Conservation (phyloP, 1,284 basidiomycete genomes). For the Blastosporella zonata region DNA sequence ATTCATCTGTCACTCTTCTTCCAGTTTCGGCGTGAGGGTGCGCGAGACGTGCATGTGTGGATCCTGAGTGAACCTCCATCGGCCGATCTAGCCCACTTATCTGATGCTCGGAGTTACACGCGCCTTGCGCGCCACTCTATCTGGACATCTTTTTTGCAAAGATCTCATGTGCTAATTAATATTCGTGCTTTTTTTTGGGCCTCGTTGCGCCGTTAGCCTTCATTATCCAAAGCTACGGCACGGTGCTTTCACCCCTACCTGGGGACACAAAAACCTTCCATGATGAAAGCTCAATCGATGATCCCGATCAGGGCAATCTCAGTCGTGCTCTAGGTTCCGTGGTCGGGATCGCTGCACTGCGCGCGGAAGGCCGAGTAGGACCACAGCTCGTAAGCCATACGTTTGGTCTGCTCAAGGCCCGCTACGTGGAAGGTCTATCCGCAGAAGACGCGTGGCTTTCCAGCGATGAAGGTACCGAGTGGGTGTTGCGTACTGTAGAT, state of each 20-base stretch:
- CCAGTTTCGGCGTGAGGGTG: conserved; percentile 26
- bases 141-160: conserved; percentile 5
- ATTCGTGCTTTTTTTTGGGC: conserved; percentile 24
- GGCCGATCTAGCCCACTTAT: conserved; percentile 29
- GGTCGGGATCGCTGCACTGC: conserved; percentile 87
- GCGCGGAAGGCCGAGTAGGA: conserved; percentile 85
- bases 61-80: conserved; percentile 6
- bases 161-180: conserved; percentile 21
- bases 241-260: conserved; percentile 78
- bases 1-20: conserved; percentile 24
- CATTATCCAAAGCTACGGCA: conserved; percentile 92
- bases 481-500: conserved; percentile 89
- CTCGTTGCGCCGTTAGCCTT: conserved; percentile 56
- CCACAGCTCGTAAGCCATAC: conserved; percentile 92
- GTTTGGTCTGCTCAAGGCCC: conserved; percentile 89
- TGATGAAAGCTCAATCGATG: conserved; percentile 36
- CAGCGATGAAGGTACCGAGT: conserved; percentile 87
- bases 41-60: conserved; percentile 1
- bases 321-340: conserved; percentile 86
- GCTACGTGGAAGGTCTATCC: conserved; percentile 52
- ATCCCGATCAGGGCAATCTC: conserved; percentile 75
- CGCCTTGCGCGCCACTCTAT: conserved; percentile 2
- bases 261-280: conserved; percentile 42
- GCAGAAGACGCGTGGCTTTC: conserved; percentile 85
- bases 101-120: conserved; percentile 18